phyloP scores from a whole-genome alignment of 2,329 filamentous ascomycete species.

The Exophiala mesophila region DNA sequence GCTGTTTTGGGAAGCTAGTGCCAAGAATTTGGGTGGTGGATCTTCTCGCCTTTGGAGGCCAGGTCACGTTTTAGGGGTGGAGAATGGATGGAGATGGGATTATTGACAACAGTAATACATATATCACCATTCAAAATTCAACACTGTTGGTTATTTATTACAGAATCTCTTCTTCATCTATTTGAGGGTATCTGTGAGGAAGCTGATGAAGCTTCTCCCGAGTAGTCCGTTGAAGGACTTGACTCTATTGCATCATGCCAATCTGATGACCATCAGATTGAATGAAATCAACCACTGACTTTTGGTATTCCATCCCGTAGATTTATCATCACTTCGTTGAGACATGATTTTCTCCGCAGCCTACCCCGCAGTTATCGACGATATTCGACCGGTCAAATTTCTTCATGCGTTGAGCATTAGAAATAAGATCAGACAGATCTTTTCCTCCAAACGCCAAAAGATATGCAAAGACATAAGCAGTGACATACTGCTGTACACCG shows the following conservation, averaged over 20 bases:
- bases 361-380: too few species aligned
- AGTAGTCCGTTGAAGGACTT: constrained; percentile 25
- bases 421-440: constrained; percentile 9
- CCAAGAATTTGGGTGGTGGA: constrained; percentile 5
- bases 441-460: constrained; percentile 3
- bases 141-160: too few species aligned
- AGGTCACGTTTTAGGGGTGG: too few species aligned
- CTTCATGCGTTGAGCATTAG: constrained; percentile 28
- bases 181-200: constrained; percentile 7
- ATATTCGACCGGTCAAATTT: too few species aligned
- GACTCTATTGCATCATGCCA: constrained; percentile 4
- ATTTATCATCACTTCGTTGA: constrained; percentile 11
- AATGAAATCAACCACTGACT: not conserved
- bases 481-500: not conserved
- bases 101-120: too few species aligned
- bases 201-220: constrained; percentile 25
- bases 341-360: constrained; percentile 8
- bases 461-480: constrained; percentile 16
- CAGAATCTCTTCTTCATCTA: not conserved
- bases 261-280: not conserved
- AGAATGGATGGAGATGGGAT: too few species aligned
- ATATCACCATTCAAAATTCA: too few species aligned
- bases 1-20: constrained; percentile 7
- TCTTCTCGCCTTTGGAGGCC: too few species aligned
- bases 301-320: not conserved